Conservation (phyloP, 2,329 filamentous ascomycete genomes). For the Pestalotiopsis sp. region DNA sequence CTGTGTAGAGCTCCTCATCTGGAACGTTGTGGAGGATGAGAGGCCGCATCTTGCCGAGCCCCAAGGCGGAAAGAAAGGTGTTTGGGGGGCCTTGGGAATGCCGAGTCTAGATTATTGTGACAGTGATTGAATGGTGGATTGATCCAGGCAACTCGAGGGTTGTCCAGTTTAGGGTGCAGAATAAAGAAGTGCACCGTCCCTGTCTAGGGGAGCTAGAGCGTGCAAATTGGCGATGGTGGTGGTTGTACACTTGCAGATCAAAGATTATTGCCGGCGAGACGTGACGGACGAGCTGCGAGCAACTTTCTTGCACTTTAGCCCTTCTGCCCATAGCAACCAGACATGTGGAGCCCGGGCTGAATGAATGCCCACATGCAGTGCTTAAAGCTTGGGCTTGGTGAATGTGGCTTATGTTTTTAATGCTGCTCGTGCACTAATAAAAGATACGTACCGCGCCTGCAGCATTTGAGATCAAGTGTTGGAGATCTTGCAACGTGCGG, state of each 20-base stretch:
- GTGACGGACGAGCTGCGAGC: not conserved
- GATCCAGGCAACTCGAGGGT: not conserved
- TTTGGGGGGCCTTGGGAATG: not conserved
- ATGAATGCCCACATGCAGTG: not conserved
- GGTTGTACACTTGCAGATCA: not conserved
- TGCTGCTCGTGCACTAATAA: not conserved
- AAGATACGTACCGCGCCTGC: not conserved
- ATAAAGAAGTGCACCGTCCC: not conserved
- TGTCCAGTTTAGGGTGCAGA: not conserved
- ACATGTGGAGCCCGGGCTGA: not conserved
- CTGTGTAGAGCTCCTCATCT: constrained; percentile 68
- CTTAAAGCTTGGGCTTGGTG: not conserved
- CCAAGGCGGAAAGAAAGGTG: not conserved
- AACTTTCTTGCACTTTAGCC: not conserved
- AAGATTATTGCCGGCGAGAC: not conserved
- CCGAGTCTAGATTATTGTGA: not conserved
- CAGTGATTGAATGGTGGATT: not conserved
- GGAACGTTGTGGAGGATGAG: constrained; percentile 71
- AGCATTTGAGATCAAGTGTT: not conserved
- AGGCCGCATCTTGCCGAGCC: constrained; percentile 55
- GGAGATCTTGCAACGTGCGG: not conserved
- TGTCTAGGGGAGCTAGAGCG: not conserved
- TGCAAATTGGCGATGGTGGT: not conserved
- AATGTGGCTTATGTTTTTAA: not conserved
- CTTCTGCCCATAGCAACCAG: not conserved